Evolutionary conservation across 371 early-diverging fungal genomes (phyloP), one percentile per base, ranked within the genome.

Genomic region (Rhizopus delemar): DNA sequence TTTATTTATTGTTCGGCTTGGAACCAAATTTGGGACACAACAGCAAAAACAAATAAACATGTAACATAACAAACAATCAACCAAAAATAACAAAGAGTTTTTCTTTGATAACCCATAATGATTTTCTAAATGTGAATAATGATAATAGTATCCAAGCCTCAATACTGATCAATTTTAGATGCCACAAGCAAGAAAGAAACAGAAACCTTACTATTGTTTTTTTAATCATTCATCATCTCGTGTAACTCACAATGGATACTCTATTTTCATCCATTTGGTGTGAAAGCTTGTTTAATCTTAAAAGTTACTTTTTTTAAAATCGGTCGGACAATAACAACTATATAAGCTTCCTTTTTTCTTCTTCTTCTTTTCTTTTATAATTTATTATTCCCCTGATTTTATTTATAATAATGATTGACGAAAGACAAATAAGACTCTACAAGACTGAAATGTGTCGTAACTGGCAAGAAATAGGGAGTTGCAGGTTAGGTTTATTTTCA

Each of bases 361-460:
- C 43, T 32, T 34, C 16, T 48, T 50, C 53, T n/a, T 54, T 54
- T n/a, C 16, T 51, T 41, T 31, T 34, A 41, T 31, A 28, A 32
- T 28, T n/a, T 11, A 3, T 49, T n/a, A 4, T 48, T 11, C 11
- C 41, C 36, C 38, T 49, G 34, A 12, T 57, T 36, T 11, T 29
- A n/a, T 38, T 31, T 32, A 29, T 29, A 38, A 45, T 28, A 2
- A 31, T 49, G 33, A 9, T 49, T 45, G 15, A 45, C n/a, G 46
- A 45, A 45, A 38, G 63, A 41, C 68, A 71, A 60, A 50, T 60
- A 29, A 80, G 82, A 51, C 74, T 97, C 6, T 97, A 93, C 82
- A 96, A 96, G 74, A 97, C 98, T 8, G 98, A 97, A 76, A 80
- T 96, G 57, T 97, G 98, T 70, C 78, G 93, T 51, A 89, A 90